These are phyloP conservation scores for Thelephora ganbajun DNA, from an alignment of 768 basidiomycete genomes.

Conservation along the genomic window DNA sequence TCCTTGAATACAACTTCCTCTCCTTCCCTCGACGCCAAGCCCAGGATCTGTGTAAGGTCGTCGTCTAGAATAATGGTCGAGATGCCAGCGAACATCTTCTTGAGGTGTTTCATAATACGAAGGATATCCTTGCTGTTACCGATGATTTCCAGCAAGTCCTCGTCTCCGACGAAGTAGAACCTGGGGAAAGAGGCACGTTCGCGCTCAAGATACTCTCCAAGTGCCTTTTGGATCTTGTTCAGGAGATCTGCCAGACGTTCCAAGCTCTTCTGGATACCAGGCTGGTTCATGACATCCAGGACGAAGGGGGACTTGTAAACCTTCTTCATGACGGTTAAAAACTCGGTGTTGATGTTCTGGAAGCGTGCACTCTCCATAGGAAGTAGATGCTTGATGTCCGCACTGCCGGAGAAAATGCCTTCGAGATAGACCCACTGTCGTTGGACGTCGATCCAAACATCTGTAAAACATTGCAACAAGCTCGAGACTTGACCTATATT, in stretches of 20 bases:
- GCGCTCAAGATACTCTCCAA: slow-evolving; percentile 96
- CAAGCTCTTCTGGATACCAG: slow-evolving; percentile 90
- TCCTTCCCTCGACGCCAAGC: slow-evolving; percentile 92
- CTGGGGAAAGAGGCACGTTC: slow-evolving; percentile 97
- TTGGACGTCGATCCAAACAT: slow-evolving; percentile 99
- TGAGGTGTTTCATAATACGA: slow-evolving; percentile 97
- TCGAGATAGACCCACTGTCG: slow-evolving; percentile 99
- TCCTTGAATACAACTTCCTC: slow-evolving; percentile 81
- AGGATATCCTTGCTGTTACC: slow-evolving; percentile 98
- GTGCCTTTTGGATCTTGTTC: slow-evolving; percentile 97
- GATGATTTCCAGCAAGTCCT: slow-evolving; percentile 96
- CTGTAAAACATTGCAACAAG: slow-evolving; percentile 22
- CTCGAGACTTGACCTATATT: neutral
- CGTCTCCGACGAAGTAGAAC: slow-evolving; percentile 99
- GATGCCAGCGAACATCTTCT: slow-evolving; percentile 99
- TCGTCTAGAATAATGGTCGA: slow-evolving; percentile 82
- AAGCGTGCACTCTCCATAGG: slow-evolving; percentile 97
- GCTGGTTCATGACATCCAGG: slow-evolving; percentile 92
- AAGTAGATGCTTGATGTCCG: slow-evolving; percentile 97
- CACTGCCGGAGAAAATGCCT: slow-evolving; percentile 98
- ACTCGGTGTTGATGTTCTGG: slow-evolving; percentile 96
- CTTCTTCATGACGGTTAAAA: slow-evolving; percentile 97
- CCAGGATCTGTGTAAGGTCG: slow-evolving; percentile 75
- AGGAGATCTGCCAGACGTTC: slow-evolving; percentile 93
- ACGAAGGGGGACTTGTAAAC: slow-evolving; percentile 99